Evolutionary conservation across 441 rosid genomes (phyloP).

Genomic region (Breynia disticha): DNA sequence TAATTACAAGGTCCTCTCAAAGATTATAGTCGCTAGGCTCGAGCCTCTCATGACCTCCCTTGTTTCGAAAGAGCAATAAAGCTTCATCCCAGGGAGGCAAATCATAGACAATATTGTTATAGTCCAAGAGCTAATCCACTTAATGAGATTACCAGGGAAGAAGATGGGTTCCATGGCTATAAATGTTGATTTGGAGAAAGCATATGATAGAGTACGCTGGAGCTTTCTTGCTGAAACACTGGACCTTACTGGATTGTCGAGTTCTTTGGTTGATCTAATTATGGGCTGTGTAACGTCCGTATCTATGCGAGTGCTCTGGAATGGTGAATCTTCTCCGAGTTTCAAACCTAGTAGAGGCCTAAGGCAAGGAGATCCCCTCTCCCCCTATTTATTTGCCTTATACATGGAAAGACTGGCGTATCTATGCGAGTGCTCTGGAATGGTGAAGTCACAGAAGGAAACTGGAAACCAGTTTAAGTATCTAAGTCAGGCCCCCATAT

Average conservation of each 20-base stretch:
- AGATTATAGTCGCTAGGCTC: neutral
- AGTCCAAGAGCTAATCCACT: neutral
- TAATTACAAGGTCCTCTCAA: neutral
- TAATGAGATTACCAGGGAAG: neutral
- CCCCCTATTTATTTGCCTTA: neutral
- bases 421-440: too few species aligned
- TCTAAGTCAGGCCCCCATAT: neutral
- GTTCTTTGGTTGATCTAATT: neutral
- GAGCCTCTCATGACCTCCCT: neutral
- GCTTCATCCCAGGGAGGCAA: constrained; percentile 2
- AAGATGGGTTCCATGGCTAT: neutral
- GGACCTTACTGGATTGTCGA: neutral
- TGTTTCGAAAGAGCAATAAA: neutral
- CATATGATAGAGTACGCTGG: neutral
- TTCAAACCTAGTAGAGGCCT: neutral
- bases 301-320: neutral
- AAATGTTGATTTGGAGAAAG: neutral
- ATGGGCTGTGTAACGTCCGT: neutral
- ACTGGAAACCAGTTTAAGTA: neutral
- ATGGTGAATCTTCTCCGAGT: neutral
- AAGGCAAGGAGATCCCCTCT: too few species aligned
- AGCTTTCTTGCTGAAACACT: neutral
- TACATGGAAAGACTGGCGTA: neutral
- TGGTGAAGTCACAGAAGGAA: too few species aligned
- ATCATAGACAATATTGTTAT: neutral